A percentile compares a stretch with the other conserved stretches of the same genome.
Evolutionary conservation across 1,284 basidiomycete species (phyloP).

Genomic region (Salmacisia buchloeana): DNA sequence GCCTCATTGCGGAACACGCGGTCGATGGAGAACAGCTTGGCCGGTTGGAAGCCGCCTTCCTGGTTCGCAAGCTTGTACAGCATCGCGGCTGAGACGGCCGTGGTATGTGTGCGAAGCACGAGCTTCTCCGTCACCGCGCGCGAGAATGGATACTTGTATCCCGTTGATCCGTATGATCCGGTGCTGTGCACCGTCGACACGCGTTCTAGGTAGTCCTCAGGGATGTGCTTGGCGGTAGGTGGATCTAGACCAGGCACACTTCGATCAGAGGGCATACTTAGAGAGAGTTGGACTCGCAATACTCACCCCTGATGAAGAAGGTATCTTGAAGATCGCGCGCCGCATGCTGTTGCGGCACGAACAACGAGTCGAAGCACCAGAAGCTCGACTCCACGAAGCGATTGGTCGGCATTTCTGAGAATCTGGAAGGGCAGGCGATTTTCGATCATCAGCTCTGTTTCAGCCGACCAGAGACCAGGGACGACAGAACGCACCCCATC

Average conservation of each 20-base stretch:
- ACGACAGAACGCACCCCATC: constrained; percentile 66
- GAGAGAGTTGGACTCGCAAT: neutral
- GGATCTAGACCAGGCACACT: constrained; percentile 64
- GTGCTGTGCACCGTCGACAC: constrained; percentile 81
- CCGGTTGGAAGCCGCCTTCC: constrained; percentile 78
- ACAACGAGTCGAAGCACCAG: constrained; percentile 99
- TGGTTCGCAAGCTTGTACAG: constrained; percentile 69
- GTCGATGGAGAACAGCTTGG: constrained; percentile 96
- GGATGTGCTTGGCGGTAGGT: constrained; percentile 67
- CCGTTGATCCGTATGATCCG: constrained; percentile 90
- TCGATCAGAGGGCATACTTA: neutral
- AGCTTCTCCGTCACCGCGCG: constrained; percentile 84
- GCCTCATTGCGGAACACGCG: constrained; percentile 98
- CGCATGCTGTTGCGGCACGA: constrained; percentile 98
- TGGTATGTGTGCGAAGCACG: constrained; percentile 93
- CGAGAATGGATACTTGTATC: constrained; percentile 95
- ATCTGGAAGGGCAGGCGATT: too few relatives aligned
- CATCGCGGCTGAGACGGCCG: constrained; percentile 89
- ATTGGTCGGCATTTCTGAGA: constrained; percentile 98
- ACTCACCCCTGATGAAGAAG: constrained; percentile 85
- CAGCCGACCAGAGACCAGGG: too few relatives aligned
- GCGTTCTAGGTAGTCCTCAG: constrained; percentile 79
- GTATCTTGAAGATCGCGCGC: constrained; percentile 97
- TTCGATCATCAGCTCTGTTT: neutral
- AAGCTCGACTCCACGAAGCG: constrained; percentile 96